Evolutionary conservation across 257 asterid genomes (phyloP).

Genomic region (Misopates orontium): DNA sequence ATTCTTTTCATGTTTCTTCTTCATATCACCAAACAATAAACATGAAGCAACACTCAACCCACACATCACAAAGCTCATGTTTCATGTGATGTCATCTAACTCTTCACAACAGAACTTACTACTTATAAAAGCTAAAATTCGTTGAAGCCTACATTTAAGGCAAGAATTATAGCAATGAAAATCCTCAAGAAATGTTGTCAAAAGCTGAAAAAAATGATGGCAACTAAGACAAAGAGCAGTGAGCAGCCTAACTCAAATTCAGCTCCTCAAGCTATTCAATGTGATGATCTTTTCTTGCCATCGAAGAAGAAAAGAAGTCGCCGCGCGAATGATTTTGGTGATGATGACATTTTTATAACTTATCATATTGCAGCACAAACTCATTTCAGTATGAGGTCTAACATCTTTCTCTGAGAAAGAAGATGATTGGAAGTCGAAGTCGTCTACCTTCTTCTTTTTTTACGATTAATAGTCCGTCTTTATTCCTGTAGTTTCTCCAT

Average conservation of each 20-base stretch:
- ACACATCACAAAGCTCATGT: neutral
- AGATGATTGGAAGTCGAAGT: neutral
- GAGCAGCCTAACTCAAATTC: neutral
- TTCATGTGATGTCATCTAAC: neutral
- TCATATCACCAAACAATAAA: neutral
- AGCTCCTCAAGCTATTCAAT: slow-evolving; percentile 23
- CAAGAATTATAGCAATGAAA: neutral
- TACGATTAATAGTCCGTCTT: neutral
- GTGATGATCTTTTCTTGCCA: slow-evolving; percentile 34
- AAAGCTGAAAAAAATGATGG: neutral
- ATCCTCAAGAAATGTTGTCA: slow-evolving; percentile 2
- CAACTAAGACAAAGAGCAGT: neutral
- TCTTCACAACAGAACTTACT: neutral
- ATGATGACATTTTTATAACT: slow-evolving; percentile 12
- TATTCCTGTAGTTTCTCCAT: neutral
- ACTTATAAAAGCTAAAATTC: neutral
- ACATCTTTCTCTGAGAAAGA: slow-evolving; percentile 23
- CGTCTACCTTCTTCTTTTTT: neutral
- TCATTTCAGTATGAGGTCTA: slow-evolving; percentile 34
- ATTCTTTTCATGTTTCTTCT: slow-evolving; percentile 14
- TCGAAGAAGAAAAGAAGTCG: slow-evolving; percentile 12
- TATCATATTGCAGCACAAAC: slow-evolving; percentile 33
- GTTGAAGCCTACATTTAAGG: neutral
- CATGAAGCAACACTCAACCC: slow-evolving; percentile 7
- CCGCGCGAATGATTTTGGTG: neutral